Percentiles rank a stretch among this genome's conserved stretches.
Evolutionary conservation across 108 stramenopile species (phyloP).

Genomic region (Pseudonitzschia pungens): DNA sequence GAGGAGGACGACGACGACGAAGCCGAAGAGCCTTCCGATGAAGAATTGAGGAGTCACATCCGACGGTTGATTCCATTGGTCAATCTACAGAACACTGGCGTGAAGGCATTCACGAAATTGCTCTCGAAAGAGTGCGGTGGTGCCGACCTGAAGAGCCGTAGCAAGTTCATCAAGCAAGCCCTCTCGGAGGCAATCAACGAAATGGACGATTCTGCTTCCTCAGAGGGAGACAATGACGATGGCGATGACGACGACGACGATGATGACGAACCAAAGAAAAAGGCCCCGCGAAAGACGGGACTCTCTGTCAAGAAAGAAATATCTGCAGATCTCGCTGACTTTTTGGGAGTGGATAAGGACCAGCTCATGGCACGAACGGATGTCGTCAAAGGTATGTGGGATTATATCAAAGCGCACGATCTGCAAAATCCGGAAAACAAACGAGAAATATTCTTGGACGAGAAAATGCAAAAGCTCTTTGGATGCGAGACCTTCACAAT

Average conservation of each 20-base stretch:
- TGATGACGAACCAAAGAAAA: conserved; percentile 47
- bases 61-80: conserved; percentile 59
- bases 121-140: conserved; percentile 64
- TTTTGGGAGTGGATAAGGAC: conserved; percentile 53
- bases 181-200: conserved; percentile 67
- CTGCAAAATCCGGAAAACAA: conserved; percentile 88
- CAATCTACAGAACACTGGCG: conserved; percentile 67
- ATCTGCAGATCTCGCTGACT: conserved; percentile 49
- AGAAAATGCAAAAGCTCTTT: conserved; percentile 70
- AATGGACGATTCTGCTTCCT: conserved; percentile 29
- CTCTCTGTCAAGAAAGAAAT: conserved; percentile 72
- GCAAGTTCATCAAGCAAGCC: conserved; percentile 64
- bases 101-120: conserved; percentile 72
- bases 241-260: no score
- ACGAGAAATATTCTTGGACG: conserved; percentile 75
- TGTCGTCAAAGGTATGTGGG: conserved; percentile 83
- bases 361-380: conserved; percentile 67
- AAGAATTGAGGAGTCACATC: conserved; percentile 38
- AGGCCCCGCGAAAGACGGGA: conserved; percentile 41
- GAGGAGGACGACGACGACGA: not conserved
- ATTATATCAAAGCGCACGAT: conserved; percentile 78
- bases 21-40: conserved; percentile 23
- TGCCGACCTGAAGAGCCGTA: conserved; percentile 45
- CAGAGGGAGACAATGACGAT: conserved; percentile 34
- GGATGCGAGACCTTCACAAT: conserved; percentile 77